Conservation (phyloP, 2,329 filamentous ascomycete species). For the Fusarium dlaminii region DNA sequence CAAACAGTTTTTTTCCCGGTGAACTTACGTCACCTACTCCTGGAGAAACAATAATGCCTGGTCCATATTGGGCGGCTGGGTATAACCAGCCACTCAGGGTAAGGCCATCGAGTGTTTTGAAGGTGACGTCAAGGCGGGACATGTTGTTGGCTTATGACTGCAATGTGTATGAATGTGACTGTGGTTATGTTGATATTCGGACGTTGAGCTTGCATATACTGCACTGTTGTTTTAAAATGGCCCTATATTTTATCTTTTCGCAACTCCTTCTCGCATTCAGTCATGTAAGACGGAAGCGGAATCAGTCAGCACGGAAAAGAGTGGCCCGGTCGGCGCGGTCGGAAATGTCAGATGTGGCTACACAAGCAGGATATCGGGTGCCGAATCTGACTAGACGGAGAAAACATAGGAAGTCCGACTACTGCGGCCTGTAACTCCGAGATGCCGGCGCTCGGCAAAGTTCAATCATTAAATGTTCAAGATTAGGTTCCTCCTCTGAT, state of each 20-base stretch:
- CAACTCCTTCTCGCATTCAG: neutral
- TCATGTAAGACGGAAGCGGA: neutral
- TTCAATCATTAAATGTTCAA: neutral
- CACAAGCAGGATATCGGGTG: neutral
- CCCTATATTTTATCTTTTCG: neutral
- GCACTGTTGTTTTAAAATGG: neutral
- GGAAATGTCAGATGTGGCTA: neutral
- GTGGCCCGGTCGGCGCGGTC: neutral
- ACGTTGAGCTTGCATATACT: neutral
- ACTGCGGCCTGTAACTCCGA: neutral
- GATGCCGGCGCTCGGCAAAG: neutral
- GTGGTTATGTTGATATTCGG: neutral
- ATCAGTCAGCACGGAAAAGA: neutral
- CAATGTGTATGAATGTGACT: neutral
- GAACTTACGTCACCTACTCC: neutral
- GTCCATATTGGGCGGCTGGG: neutral
- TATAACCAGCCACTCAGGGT: neutral
- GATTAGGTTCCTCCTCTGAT: accelerated
- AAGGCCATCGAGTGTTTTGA: neutral
- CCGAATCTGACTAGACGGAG: neutral
- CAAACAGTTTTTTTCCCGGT: accelerated
- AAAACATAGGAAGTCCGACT: neutral
- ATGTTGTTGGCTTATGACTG: neutral
- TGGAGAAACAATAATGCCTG: neutral
- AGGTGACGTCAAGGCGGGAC: neutral